Percentiles rank a stretch among this genome's conserved stretches.
These are phyloP conservation scores for Melocanna baccifera DNA, from an alignment of 176 grass and related monocot genomes.

Conservation along the genomic window DNA sequence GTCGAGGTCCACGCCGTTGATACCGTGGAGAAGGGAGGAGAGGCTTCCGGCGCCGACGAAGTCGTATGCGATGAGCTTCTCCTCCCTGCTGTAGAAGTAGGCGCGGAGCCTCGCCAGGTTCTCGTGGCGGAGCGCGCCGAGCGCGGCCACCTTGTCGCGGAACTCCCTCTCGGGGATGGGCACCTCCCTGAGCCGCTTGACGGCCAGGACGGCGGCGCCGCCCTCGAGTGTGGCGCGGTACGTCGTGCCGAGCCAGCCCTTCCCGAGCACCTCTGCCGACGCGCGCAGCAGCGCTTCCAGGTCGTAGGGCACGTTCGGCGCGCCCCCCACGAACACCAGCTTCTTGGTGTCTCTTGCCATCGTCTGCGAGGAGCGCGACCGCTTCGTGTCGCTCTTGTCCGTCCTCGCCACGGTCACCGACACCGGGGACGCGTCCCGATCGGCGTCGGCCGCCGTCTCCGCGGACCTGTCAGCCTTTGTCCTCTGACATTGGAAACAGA, in stretches of 20 bases:
- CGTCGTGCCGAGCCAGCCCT: constrained; percentile 75
- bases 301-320: constrained; percentile 50
- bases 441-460: constrained; percentile 9
- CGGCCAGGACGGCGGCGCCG: constrained; percentile 40
- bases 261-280: constrained; percentile 78
- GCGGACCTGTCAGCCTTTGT: not conserved
- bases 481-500: constrained; percentile 15
- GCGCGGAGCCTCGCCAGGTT: constrained; percentile 59
- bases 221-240: constrained; percentile 82
- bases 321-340: constrained; percentile 60
- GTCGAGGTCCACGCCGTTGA: constrained; percentile 28
- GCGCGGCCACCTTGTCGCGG: constrained; percentile 36
- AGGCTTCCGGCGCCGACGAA: constrained; percentile 50
- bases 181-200: constrained; percentile 65
- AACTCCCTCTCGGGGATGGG: constrained; percentile 65
- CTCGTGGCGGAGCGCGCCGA: constrained; percentile 52
- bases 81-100: constrained; percentile 77
- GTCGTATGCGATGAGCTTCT: constrained; percentile 86
- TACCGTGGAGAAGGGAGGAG: constrained; percentile 59
- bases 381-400: not conserved
- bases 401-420: constrained; percentile 12
- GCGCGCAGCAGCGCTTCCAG: constrained; percentile 72
- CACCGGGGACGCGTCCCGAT: constrained; percentile 6
- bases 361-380: not conserved
- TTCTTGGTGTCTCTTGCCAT: constrained; percentile 29